Conservation (phyloP, 306 rosid genomes). For the Cucumis cinereus region DNA sequence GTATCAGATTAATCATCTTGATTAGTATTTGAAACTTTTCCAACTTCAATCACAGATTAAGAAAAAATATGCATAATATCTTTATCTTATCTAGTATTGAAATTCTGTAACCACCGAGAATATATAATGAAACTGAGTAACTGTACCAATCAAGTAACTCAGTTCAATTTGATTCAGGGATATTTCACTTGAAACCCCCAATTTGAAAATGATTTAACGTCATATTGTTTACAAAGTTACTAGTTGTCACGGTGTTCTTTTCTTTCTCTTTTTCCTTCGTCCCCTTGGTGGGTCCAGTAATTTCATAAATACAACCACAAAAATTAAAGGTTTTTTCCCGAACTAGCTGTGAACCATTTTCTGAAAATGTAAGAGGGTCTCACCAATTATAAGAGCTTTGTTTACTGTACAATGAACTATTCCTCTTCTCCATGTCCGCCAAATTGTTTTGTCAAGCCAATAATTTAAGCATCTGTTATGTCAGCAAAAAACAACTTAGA, state of each 20-base stretch:
- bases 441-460: neutral
- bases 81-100: neutral
- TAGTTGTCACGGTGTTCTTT: neutral
- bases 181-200: neutral
- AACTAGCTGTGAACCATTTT: neutral
- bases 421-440: neutral
- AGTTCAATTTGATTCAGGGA: neutral
- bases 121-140: neutral
- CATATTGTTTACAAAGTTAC: neutral
- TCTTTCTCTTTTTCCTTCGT: too few species aligned
- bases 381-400: neutral
- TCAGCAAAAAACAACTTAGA: neutral
- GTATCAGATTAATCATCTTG: neutral
- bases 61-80: neutral
- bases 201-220: neutral
- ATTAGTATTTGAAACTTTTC: neutral
- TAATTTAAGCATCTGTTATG: neutral
- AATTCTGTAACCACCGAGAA: neutral
- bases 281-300: neutral
- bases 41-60: neutral
- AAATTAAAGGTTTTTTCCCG: neutral
- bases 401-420: neutral
- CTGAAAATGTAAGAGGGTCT: neutral
- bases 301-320: neutral
- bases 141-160: neutral